Conservation (phyloP, 257 asterid genomes). For the Petunia axillaris region DNA sequence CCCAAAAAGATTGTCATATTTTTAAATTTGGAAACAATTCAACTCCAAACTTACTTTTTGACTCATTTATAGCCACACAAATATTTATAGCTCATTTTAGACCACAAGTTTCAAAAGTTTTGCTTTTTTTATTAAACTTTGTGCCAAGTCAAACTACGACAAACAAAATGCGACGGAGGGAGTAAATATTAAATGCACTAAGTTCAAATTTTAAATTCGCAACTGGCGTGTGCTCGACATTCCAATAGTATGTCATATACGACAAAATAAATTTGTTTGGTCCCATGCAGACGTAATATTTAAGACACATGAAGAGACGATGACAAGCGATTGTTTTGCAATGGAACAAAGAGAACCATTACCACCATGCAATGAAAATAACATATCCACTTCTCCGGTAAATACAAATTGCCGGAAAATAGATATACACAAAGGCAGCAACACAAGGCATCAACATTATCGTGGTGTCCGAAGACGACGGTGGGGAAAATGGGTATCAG, state of each 20-base stretch:
- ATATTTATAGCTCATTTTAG: too few species aligned
- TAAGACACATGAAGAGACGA: constrained; percentile 1
- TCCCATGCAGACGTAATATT: constrained; percentile 22
- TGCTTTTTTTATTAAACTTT: too few species aligned
- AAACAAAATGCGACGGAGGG: too few species aligned
- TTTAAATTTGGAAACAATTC: too few species aligned
- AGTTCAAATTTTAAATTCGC: too few species aligned
- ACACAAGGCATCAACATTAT: constrained; percentile 51
- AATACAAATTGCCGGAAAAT: neutral
- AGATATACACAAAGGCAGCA: constrained; percentile 15
- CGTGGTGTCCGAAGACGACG: constrained; percentile 63
- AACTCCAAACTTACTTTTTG: too few species aligned
- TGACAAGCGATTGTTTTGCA: neutral
- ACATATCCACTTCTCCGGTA: neutral
- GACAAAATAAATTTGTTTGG: neutral
- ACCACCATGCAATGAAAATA: constrained; percentile 39
- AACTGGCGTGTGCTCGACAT: neutral
- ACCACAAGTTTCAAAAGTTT: too few species aligned
- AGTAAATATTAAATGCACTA: too few species aligned
- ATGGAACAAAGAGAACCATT: constrained; percentile 42
- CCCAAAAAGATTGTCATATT: too few species aligned
- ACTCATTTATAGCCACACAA: too few species aligned
- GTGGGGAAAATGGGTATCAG: constrained; percentile 82
- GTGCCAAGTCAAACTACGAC: too few species aligned
- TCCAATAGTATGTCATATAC: neutral